These are phyloP conservation scores for Pholiota adiposa DNA, from an alignment of 1,284 basidiomycete species.

Conservation along the genomic window DNA sequence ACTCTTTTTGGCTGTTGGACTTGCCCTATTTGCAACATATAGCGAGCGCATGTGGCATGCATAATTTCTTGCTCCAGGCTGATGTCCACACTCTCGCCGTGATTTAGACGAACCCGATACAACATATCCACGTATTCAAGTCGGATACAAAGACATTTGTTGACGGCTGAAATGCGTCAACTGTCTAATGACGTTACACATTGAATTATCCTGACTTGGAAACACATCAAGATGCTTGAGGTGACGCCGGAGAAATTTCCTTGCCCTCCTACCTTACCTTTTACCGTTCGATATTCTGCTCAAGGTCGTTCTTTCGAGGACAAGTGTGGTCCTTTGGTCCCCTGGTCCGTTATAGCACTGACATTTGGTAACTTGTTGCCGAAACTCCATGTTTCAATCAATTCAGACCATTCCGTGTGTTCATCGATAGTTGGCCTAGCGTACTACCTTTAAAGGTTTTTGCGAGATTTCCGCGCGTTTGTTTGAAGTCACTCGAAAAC, in stretches of 20 bases:
- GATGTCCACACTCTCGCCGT: neutral
- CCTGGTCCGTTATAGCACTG: neutral
- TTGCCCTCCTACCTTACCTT: constrained; percentile 13
- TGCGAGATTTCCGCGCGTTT: constrained; percentile 22
- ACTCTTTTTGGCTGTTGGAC: neutral
- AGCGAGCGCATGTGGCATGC: neutral
- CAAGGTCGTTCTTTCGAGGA: neutral
- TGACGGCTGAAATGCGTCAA: neutral
- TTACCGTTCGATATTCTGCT: constrained; percentile 13
- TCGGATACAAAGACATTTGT: neutral
- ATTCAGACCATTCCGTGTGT: constrained; percentile 1
- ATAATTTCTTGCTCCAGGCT: neutral
- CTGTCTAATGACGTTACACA: neutral
- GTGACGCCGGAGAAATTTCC: constrained; percentile 18
- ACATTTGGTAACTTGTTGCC: neutral
- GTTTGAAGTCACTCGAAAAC: neutral
- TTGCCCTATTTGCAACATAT: neutral
- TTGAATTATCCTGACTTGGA: constrained; percentile 12
- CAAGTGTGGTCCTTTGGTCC: neutral
- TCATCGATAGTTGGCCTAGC: neutral
- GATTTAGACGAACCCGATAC: neutral
- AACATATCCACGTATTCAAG: neutral
- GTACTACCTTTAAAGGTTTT: constrained; percentile 10
- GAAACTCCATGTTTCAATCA: neutral
- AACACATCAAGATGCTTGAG: constrained; percentile 5